Percentiles rank a stretch among this genome's conserved stretches.
Conservation (phyloP, 768 basidiomycete species). For the Russula foetens region DNA sequence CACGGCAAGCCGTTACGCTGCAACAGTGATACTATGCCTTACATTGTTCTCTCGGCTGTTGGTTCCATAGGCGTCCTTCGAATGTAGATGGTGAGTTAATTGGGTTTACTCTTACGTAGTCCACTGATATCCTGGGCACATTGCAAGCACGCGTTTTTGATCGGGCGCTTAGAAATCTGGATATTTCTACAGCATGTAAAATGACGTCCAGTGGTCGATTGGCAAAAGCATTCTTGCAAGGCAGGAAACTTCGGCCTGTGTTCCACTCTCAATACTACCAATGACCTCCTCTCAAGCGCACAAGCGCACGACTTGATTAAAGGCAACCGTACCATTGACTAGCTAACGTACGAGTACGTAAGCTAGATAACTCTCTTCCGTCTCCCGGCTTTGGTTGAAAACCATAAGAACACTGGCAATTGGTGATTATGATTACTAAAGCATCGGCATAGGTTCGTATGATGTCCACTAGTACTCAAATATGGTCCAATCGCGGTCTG, state of each 20-base stretch:
- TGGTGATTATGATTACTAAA: not conserved
- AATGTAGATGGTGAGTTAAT: not conserved
- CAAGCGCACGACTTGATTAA: not conserved
- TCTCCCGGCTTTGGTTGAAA: not conserved
- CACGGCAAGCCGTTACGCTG: no score
- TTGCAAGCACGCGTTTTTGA: not conserved
- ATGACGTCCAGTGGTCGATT: not conserved
- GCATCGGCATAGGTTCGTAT: no score
- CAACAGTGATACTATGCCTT: not conserved
- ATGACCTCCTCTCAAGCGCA: not conserved
- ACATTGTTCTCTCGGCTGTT: not conserved
- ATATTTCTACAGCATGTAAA: not conserved
- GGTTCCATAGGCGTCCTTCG: not conserved
- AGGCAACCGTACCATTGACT: no score
- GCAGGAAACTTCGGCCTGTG: not conserved
- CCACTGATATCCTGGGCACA: not conserved
- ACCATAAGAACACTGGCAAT: not conserved
- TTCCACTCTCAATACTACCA: not conserved
- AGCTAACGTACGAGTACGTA: not conserved
- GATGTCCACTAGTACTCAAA: no score
- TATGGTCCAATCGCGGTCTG: not conserved
- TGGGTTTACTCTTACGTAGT: not conserved
- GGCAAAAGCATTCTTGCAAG: not conserved
- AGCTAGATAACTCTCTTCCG: not conserved
- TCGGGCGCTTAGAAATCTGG: not conserved